Conservation (phyloP, 2,329 filamentous ascomycete genomes). For the Fusarium euwallaceae region DNA sequence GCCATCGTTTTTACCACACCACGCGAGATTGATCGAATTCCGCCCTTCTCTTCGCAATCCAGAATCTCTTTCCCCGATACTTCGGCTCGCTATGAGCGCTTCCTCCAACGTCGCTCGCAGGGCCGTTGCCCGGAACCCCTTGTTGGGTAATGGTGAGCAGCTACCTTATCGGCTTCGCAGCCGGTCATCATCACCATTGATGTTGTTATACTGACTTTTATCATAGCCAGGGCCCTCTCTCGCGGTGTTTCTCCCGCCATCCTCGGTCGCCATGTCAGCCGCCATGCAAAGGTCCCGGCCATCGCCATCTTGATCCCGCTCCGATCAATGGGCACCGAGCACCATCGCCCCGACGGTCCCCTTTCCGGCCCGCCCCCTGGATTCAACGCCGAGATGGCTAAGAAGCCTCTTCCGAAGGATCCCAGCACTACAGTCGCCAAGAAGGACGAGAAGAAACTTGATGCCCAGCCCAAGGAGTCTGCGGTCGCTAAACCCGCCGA, state of each 20-base stretch:
- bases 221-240: constrained; percentile 61
- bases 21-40: constrained; percentile 10
- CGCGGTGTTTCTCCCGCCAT: constrained; percentile 61
- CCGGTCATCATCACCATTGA: constrained; percentile 8
- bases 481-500: constrained; percentile 40
- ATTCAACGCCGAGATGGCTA: constrained; percentile 90
- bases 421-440: constrained; percentile 52
- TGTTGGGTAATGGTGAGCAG: constrained; percentile 62
- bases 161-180: constrained; percentile 4
- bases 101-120: constrained; percentile 68
- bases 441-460: constrained; percentile 51
- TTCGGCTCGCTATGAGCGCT: constrained; percentile 64
- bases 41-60: constrained; percentile 19
- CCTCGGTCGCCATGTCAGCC: constrained; percentile 61
- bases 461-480: constrained; percentile 28
- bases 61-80: constrained; percentile 1
- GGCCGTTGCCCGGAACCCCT: constrained; percentile 66
- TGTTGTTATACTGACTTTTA: constrained; percentile 42
- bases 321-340: constrained; percentile 70
- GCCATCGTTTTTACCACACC: constrained; percentile 2
- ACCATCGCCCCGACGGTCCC: constrained; percentile 64
- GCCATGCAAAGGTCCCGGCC: constrained; percentile 62
- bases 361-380: constrained; percentile 83
- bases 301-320: constrained; percentile 70
- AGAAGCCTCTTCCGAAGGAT: constrained; percentile 81